Evolutionary conservation across 345 rosid genomes (phyloP), one percentile per base, ranked within the genome.

Genomic region (Brassica incana): DNA sequence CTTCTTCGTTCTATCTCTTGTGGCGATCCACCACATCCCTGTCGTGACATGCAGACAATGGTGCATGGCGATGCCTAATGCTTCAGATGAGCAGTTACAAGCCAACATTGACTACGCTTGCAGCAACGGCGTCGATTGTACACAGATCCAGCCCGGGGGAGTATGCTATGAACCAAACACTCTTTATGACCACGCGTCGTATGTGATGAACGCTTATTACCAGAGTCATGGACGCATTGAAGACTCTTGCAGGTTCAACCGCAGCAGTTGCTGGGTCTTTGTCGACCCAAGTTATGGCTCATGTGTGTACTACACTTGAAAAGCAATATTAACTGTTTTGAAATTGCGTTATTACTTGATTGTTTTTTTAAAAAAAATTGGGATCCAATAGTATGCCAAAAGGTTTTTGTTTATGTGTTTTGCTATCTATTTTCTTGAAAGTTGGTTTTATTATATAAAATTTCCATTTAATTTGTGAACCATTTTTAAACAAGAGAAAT

Each of bases 131-230:
- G 63, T 85, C 0, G 88, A 93, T 36, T 90, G 97, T 69, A 48
- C 78, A 32, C 79, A 79, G 4, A 85, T 93, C 40, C 82, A 85
- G 76, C 90, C 92, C 0, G 92, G 95, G 30, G 95, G 89, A 2
- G 71, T 75, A 54, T 93, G 98, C 82, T 90, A 80, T 40, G 85
- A 89, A 61, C n/a, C 98, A 6, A 87, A 90, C 77, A 88, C 86
- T 0, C 0, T 94, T 36, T 61, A 63, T 14, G 85, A 88, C 0
- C 97, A 90, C 62, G 96, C 96, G 5, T 86, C 98, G 32, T 94
- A 58, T 69, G 97, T 84, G 78, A 92, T 90, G 96, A 92, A 90
- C 68, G 88, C 84, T 62, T 87, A 81, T 80, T 94, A 86, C 77
- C 97, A 90, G 73, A 77, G 25, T 2, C 83, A 86, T 14, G 86